Evolutionary conservation across 164 flowering plant genomes (phyloP), one percentile per base, ranked within the genome.

Genomic region (Platanus orientalis): DNA sequence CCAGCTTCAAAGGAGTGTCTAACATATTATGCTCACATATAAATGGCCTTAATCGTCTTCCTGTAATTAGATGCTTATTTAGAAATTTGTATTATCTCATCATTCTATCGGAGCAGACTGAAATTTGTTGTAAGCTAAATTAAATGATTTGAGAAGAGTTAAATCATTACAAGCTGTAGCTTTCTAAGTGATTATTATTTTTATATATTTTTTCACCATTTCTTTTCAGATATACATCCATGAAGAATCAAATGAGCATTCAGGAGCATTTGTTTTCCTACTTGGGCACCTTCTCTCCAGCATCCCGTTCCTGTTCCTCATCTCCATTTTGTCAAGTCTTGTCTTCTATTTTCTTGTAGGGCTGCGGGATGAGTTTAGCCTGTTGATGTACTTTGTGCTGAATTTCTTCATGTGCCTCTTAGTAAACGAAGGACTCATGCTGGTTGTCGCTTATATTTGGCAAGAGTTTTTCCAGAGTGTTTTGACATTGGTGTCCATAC

Each of bases 301-400:
- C 81, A 84, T 95, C 45, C 97, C 99, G 0, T 92, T 91, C 79
- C 77, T 95, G 69, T 88, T 95, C 73, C 93, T 95, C 63, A 86
- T 92, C 66, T 85, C 99, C 66, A 77, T 94, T 34, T 84, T 96
- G 26, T 89, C 99, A 27, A 85, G 95, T 63, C 83, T 94, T 24
- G 82, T 86, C 63, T 91, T 94, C 83, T 94, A 91, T 66, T 94
- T 94, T 77, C 83, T 91, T 9, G 69, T 89, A 0, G 99, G 99
- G 44, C 78, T 94, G 65, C 80, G 84, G 39, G 83, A 92, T 36
- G 90, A 95, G 59, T 92, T 95, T 78, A 83, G 94, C 84, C 79
- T 89, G 80, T 69, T 95, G 75, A 90, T 92, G 96, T 95, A 95
- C 77, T 95, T 95, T 66, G 88, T 87, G 62, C 84, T 95, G 71